A percentile compares a stretch with the other conserved stretches of the same genome.
phyloP scores from a whole-genome alignment of 2,329 filamentous ascomycete species.

The Alternaria rosae region DNA sequence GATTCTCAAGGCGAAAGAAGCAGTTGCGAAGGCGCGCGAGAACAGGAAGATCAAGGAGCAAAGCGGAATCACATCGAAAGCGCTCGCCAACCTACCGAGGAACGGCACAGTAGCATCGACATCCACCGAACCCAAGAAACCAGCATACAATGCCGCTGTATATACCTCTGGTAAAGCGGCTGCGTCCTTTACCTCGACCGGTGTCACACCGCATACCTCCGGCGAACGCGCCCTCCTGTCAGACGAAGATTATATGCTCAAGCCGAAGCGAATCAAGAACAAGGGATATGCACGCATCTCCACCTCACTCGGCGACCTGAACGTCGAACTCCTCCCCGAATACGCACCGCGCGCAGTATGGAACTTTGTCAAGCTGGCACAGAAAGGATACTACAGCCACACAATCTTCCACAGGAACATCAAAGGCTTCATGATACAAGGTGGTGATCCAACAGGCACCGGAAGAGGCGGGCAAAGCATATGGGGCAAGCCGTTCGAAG shows the following conservation, averaged over 20 bases:
- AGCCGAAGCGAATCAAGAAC: constrained; percentile 84
- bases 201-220: constrained; percentile 89
- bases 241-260: constrained; percentile 97
- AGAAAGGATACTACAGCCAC: constrained; percentile 87
- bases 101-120: constrained; percentile 40
- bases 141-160: constrained; percentile 78
- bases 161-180: constrained; percentile 92
- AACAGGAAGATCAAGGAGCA: constrained; percentile 64
- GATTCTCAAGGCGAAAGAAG: constrained; percentile 88
- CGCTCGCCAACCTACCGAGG: constrained; percentile 28
- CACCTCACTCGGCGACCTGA: constrained; percentile 84
- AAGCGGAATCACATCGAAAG: constrained; percentile 25
- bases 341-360: constrained; percentile 92
- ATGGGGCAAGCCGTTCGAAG: constrained; percentile 93
- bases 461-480: constrained; percentile 88
- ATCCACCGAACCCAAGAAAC: constrained; percentile 42
- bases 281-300: constrained; percentile 92
- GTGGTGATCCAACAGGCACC: constrained; percentile 91
- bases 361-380: constrained; percentile 90
- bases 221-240: constrained; percentile 84
- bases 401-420: constrained; percentile 94
- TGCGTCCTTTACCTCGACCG: constrained; percentile 94
- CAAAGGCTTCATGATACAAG: constrained; percentile 96
- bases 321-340: constrained; percentile 88
- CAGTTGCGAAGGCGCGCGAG: constrained; percentile 86